Conservation (phyloP, 306 rosid genomes). For the Myrica gale region DNA sequence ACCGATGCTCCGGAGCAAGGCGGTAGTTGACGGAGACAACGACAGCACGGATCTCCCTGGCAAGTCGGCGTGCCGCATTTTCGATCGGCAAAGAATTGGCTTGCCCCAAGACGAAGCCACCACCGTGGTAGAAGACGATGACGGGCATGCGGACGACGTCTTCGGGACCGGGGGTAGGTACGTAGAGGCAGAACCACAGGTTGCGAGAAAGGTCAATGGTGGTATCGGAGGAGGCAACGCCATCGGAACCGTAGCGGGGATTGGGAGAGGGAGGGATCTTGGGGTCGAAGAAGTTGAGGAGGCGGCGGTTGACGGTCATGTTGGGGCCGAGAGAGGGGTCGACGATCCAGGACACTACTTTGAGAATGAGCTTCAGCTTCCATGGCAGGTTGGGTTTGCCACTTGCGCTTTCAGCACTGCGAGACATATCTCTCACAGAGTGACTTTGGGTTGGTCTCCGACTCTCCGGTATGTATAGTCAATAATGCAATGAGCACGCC, state of each 20-base stretch:
- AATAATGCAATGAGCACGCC: too few relatives aligned
- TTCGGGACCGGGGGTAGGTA: background rate
- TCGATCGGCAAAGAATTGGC: background rate
- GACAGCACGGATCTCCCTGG: slow-evolving; percentile 22
- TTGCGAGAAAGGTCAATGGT: background rate
- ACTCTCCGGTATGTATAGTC: too few relatives aligned
- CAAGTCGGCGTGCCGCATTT: background rate
- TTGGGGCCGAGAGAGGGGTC: background rate
- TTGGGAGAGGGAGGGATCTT: background rate
- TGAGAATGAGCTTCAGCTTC: background rate
- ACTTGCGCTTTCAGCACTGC: background rate
- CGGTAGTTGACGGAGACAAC: slow-evolving; percentile 41
- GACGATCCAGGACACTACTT: background rate
- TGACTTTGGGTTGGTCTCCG: too few relatives aligned
- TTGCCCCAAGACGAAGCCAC: background rate
- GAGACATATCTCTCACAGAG: background rate
- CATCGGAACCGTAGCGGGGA: background rate
- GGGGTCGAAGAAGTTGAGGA: slow-evolving; percentile 4
- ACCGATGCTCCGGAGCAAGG: slow-evolving; percentile 33
- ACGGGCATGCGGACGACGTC: background rate
- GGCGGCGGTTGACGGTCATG: background rate
- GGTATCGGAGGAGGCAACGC: background rate
- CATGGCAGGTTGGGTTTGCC: background rate
- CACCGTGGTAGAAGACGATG: background rate
- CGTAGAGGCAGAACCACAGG: slow-evolving; percentile 12